A percentile compares a stretch with the other conserved stretches of the same genome.
Conservation (phyloP, 164 flowering plant species). For the Aristolochia contorta region DNA sequence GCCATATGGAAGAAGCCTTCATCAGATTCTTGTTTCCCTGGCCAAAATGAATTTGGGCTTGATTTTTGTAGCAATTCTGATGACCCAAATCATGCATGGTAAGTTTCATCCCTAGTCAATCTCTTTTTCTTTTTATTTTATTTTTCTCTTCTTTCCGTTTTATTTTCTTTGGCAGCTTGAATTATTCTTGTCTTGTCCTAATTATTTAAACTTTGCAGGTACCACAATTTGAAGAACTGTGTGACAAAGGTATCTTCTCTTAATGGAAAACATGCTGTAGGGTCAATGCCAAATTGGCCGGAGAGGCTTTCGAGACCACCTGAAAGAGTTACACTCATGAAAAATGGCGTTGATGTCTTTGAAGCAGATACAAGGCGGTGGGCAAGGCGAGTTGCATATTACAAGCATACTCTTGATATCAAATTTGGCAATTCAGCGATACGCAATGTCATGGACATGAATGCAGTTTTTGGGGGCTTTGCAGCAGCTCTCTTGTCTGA, state of each 20-base stretch:
- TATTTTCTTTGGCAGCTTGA: neutral
- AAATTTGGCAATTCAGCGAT: constrained; percentile 78
- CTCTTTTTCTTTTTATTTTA: neutral
- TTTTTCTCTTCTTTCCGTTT: neutral
- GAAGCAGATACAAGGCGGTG: constrained; percentile 86
- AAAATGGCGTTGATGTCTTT: constrained; percentile 77
- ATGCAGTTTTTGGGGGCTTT: constrained; percentile 95
- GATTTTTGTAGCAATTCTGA: constrained; percentile 64
- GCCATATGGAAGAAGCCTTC: constrained; percentile 91
- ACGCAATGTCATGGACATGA: constrained; percentile 97
- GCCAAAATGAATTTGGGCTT: constrained; percentile 82
- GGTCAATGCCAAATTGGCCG: constrained; percentile 84
- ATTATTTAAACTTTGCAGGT: constrained; percentile 40
- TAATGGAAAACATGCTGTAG: constrained; percentile 62
- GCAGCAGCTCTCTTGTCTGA: constrained; percentile 76
- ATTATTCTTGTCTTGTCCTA: neutral
- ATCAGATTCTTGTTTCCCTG: constrained; percentile 66
- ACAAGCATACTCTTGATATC: constrained; percentile 63
- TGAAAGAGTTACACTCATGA: constrained; percentile 48
- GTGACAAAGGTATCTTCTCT: constrained; percentile 47
- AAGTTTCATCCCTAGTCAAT: constrained; percentile 6
- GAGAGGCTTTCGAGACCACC: constrained; percentile 66
- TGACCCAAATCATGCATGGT: constrained; percentile 88
- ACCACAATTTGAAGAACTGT: constrained; percentile 71
- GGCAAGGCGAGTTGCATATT: constrained; percentile 75